phyloP scores from a whole-genome alignment of 768 basidiomycete species.

The Lentinus tigrinus region DNA sequence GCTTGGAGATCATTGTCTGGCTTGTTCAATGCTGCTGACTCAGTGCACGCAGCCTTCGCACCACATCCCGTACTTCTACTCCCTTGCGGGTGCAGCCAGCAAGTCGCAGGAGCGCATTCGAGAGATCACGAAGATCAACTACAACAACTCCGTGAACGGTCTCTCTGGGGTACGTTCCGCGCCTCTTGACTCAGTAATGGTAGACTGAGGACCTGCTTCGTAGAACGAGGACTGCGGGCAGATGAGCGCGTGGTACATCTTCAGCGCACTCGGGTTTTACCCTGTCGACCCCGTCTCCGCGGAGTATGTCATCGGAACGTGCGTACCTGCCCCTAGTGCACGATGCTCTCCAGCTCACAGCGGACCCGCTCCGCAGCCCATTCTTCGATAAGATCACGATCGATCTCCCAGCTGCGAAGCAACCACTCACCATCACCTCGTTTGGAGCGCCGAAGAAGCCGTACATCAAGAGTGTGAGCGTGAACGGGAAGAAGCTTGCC shows the following conservation, averaged over 20 bases:
- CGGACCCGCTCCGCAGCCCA: slow-evolving; percentile 33
- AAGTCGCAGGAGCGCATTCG: slow-evolving; percentile 73
- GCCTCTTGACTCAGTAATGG: not conserved
- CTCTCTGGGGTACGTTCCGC: slow-evolving; percentile 59
- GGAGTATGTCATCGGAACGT: slow-evolving; percentile 77
- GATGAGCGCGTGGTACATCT: slow-evolving; percentile 89
- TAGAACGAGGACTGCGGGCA: slow-evolving; percentile 90
- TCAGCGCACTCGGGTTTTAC: slow-evolving; percentile 81
- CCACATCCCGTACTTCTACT: slow-evolving; percentile 82
- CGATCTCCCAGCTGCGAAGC: slow-evolving; percentile 43
- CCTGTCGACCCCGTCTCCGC: slow-evolving; percentile 80
- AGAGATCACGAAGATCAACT: slow-evolving; percentile 60
- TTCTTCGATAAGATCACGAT: slow-evolving; percentile 57
- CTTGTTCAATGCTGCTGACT: not conserved
- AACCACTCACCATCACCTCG: slow-evolving; percentile 51
- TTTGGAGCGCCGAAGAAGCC: slow-evolving; percentile 55
- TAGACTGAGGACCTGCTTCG: not conserved
- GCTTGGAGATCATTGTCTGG: slow-evolving; percentile 2
- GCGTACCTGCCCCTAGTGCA: slow-evolving; percentile 21
- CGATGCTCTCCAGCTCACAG: not conserved
- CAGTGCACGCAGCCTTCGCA: slow-evolving; percentile 65
- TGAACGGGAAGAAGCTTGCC: slow-evolving; percentile 49
- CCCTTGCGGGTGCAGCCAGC: slow-evolving; percentile 67
- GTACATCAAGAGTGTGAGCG: slow-evolving; percentile 57
- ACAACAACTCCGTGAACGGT: slow-evolving; percentile 66